Conservation (phyloP, 257 asterid species). For the Craterostigma plantagineum region DNA sequence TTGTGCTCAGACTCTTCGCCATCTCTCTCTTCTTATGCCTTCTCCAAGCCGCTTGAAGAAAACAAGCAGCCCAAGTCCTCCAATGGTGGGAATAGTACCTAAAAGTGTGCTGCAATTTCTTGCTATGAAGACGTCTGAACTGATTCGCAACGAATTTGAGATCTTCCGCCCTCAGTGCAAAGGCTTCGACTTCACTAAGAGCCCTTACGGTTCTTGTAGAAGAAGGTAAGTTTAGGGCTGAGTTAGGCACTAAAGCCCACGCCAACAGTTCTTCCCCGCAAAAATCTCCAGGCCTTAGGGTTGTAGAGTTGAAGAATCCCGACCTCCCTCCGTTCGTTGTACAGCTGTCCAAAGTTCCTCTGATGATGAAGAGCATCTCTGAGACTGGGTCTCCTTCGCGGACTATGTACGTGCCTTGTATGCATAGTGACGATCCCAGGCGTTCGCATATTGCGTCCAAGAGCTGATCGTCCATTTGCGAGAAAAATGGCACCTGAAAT, state of each 20-base stretch:
- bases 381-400: constrained; percentile 81
- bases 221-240: constrained; percentile 51
- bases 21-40: constrained; percentile 40
- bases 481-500: constrained; percentile 73
- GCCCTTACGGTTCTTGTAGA: constrained; percentile 69
- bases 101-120: constrained; percentile 84
- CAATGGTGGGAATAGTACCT: constrained; percentile 85
- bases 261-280: constrained; percentile 93
- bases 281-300: constrained; percentile 67
- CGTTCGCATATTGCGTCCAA: constrained; percentile 88
- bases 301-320: constrained; percentile 76
- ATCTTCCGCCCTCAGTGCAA: constrained; percentile 83
- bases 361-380: constrained; percentile 77
- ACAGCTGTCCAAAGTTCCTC: constrained; percentile 81
- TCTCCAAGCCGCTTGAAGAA: constrained; percentile 65
- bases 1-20: constrained; percentile 34
- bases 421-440: constrained; percentile 54
- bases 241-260: constrained; percentile 80
- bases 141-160: constrained; percentile 69
- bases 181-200: constrained; percentile 76
- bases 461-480: constrained; percentile 83
- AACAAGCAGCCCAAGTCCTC: constrained; percentile 90
- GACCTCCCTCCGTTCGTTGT: constrained; percentile 80
- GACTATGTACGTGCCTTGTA: constrained; percentile 44
- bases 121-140: constrained; percentile 77